These are phyloP conservation scores for Xylaria sp. DNA, from an alignment of 2,329 filamentous ascomycete species.

Conservation along the genomic window DNA sequence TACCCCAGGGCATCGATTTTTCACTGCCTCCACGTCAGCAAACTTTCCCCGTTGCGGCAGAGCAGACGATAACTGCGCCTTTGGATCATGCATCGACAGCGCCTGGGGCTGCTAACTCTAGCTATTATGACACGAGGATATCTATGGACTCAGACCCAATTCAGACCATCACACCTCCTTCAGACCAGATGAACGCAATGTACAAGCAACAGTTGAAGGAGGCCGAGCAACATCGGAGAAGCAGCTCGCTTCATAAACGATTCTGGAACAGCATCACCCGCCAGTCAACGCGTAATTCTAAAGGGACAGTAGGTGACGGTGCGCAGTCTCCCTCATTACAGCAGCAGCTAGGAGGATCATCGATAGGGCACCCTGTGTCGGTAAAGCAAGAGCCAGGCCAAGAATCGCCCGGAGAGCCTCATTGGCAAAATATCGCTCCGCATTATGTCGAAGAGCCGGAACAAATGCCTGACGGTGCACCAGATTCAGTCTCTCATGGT, in stretches of 20 bases:
- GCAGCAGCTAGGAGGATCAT: conserved; percentile 40
- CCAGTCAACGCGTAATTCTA: conserved; percentile 47
- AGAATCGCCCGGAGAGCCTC: conserved; percentile 28
- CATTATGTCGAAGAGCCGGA: conserved; percentile 47
- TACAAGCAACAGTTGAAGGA: conserved; percentile 49
- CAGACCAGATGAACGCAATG: conserved; percentile 48
- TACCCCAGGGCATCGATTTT: conserved; percentile 43
- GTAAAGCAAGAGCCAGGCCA: conserved; percentile 42
- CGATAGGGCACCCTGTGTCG: conserved; percentile 38
- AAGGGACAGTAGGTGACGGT: conserved; percentile 34
- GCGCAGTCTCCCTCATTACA: conserved; percentile 41
- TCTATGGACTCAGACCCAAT: conserved; percentile 50
- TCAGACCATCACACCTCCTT: conserved; percentile 43
- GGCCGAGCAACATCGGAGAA: conserved; percentile 48
- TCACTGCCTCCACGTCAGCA: conserved; percentile 41
- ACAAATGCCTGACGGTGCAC: conserved; percentile 40
- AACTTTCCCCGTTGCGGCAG: conserved; percentile 40
- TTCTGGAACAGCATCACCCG: conserved; percentile 47
- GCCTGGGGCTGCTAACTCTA: conserved; percentile 48
- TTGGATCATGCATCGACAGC: conserved; percentile 40
- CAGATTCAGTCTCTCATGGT: conserved; percentile 21
- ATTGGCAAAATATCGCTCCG: conserved; percentile 30
- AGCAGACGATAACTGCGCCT: conserved; percentile 35
- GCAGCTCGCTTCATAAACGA: conserved; percentile 46
- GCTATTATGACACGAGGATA: conserved; percentile 51